phyloP scores from a whole-genome alignment of 2,329 filamentous ascomycete species.

The Talaromyces sp. region DNA sequence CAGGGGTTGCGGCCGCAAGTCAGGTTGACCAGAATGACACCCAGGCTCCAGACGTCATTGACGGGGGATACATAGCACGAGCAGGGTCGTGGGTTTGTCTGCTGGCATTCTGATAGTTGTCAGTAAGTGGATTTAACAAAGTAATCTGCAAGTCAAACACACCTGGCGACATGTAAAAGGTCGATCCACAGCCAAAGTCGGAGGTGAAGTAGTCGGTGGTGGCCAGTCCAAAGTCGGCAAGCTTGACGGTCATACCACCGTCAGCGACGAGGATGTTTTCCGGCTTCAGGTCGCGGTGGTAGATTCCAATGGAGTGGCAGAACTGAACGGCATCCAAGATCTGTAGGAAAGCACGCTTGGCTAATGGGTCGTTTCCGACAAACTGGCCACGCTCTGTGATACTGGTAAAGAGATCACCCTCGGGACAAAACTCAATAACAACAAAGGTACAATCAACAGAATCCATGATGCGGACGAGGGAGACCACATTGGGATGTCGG shows the following conservation, averaged over 20 bases:
- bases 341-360: slow-evolving; percentile 84
- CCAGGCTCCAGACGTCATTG: slow-evolving; percentile 97
- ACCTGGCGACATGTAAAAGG: slow-evolving; percentile 99
- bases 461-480: slow-evolving; percentile 89
- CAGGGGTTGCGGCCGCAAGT: slow-evolving; percentile 97
- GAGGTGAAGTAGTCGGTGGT: slow-evolving; percentile 77
- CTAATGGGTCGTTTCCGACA: slow-evolving; percentile 82
- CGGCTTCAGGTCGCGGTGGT: slow-evolving; percentile 95
- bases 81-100: slow-evolving; percentile 61
- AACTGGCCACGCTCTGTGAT: slow-evolving; percentile 95
- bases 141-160: slow-evolving; percentile 35
- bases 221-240: slow-evolving; percentile 95
- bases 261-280: slow-evolving; percentile 95
- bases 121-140: too few relatives aligned
- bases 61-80: slow-evolving; percentile 84
- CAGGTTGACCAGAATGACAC: slow-evolving; percentile 94
- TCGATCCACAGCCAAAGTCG: slow-evolving; percentile 96
- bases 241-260: slow-evolving; percentile 81
- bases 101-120: slow-evolving; percentile 97
- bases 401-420: slow-evolving; percentile 94
- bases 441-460: slow-evolving; percentile 90
- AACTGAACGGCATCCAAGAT: slow-evolving; percentile 94
- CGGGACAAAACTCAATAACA: slow-evolving; percentile 92
- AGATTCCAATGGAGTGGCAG: slow-evolving; percentile 89
- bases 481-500: slow-evolving; percentile 86